Evolutionary conservation across 805 yeast species (phyloP), one percentile per base, ranked within the genome.

Genomic region (Sugiyamaella marilandica): DNA sequence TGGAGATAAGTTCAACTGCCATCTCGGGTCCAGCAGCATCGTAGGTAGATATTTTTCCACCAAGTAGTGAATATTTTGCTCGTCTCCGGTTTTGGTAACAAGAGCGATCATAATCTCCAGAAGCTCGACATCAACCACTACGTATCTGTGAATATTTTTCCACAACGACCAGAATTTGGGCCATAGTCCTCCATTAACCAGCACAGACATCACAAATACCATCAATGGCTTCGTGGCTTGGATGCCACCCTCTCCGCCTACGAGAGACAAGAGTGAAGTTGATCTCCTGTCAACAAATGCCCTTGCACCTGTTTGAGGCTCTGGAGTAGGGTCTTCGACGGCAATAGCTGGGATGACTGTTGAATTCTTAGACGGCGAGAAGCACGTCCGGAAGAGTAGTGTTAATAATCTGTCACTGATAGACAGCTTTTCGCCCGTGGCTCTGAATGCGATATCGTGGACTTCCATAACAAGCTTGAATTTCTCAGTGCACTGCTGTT

Each of bases 161-260:
- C 65, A 60, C 2, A 62, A 47, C 19, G 59, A 54, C 72, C 72
- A 70, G 45, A 70, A 66, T 19, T 61, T 51, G 26, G 49, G 52
- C 63, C 64, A 66, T 16, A 51, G 47, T 11, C 53, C 55, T 13
- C 58, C 60, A 46, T 64, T 65, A 14, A 62, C 62, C 31, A 68
- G 55, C 3, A 66, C 58, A 1, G 66, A 54, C 26, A 69, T 55
- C 14, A 60, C 52, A 56, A 67, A 55, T 3, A 59, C 55, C 7
- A 65, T 54, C 18, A 53, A 36, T 16, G 52, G 41, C 37, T 35
- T 54, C 11, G 31, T 43, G 45, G 36, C 43, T 44, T 34, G 16
- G 44, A 37, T 10, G 31, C 52, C 36, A 21, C 55, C 37, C 14
- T 37, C 35, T 16, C 26, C 50, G 32, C 44, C 35, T 32, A 63